phyloP scores from a whole-genome alignment of 257 asterid genomes.

The Handroanthus guayacan region DNA sequence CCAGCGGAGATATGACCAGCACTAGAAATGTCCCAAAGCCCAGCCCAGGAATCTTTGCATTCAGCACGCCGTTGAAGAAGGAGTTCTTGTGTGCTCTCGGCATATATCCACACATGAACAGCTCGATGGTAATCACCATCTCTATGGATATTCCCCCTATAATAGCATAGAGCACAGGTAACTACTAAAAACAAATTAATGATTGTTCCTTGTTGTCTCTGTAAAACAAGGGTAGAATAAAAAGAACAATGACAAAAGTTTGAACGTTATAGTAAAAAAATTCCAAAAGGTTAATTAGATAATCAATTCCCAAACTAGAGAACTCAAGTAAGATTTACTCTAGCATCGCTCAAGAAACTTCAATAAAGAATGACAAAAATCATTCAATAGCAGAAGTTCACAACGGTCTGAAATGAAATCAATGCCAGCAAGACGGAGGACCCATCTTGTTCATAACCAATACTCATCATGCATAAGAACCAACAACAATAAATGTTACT shows the following conservation, averaged over 20 bases:
- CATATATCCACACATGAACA: slow-evolving; percentile 92
- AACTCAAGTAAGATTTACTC: no score
- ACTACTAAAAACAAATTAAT: not conserved
- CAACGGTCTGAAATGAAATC: no score
- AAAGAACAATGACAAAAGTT: not conserved
- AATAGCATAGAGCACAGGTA: slow-evolving; percentile 32
- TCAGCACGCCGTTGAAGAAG: slow-evolving; percentile 83
- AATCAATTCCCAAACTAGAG: no score
- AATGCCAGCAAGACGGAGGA: no score
- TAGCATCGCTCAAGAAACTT: no score
- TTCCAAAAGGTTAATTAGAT: no score
- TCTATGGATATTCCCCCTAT: slow-evolving; percentile 77
- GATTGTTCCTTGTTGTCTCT: not conserved
- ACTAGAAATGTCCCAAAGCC: slow-evolving; percentile 94
- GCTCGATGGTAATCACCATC: slow-evolving; percentile 96
- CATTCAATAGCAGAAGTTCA: no score
- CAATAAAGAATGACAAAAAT: no score
- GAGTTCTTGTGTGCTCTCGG: slow-evolving; percentile 86
- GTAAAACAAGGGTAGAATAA: slow-evolving; percentile 2
- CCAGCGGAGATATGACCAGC: slow-evolving; percentile 99
- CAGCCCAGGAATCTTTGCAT: slow-evolving; percentile 97
- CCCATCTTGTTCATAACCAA: no score
- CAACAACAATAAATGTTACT: no score
- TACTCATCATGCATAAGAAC: no score
- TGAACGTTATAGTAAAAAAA: not conserved